Percentiles rank a stretch among this genome's conserved stretches.
These are phyloP conservation scores for Chlorella sp. DNA, from an alignment of 139 green algal genomes.

Conservation along the genomic window DNA sequence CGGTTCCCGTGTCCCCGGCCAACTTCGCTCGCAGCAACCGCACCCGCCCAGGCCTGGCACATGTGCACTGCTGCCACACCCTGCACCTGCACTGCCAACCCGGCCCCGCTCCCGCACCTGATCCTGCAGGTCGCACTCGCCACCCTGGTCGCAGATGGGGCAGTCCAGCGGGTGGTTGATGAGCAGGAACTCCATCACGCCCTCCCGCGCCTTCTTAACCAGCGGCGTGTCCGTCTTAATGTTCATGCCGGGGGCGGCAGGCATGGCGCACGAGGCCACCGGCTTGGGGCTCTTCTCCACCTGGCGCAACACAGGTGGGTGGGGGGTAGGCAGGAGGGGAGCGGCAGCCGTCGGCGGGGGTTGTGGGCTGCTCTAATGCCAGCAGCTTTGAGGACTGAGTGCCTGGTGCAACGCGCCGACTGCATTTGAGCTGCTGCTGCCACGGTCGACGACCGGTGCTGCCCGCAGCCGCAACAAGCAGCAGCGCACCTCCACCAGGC, in stretches of 20 bases:
- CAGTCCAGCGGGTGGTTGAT: slow-evolving; percentile 99
- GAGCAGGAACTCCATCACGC: slow-evolving; percentile 99
- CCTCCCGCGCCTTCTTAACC: slow-evolving; percentile 99
- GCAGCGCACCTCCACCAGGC: slow-evolving; percentile 92
- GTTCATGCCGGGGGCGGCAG: slow-evolving; percentile 93
- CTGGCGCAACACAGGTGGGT: slow-evolving; percentile 50
- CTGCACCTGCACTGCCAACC: not conserved
- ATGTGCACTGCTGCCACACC: not conserved
- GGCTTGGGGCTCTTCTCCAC: slow-evolving; percentile 98
- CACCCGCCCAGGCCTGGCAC: too few species aligned
- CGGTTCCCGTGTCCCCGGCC: too few species aligned
- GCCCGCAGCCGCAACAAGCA: not conserved
- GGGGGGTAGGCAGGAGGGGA: not conserved
- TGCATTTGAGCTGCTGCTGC: not conserved
- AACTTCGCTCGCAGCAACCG: too few species aligned
- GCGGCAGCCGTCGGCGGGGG: too few species aligned
- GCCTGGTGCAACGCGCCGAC: not conserved
- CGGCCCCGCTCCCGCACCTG: slow-evolving; percentile 39
- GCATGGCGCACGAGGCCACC: slow-evolving; percentile 98
- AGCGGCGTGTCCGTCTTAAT: slow-evolving; percentile 96
- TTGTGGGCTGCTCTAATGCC: too few species aligned
- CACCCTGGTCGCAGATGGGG: slow-evolving; percentile 99
- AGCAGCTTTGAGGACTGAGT: not conserved
- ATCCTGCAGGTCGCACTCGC: slow-evolving; percentile 99
- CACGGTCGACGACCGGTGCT: not conserved